A percentile compares a stretch with the other conserved stretches of the same genome.
phyloP scores from a whole-genome alignment of 2,329 filamentous ascomycete genomes.

The Paraphoma sp. region DNA sequence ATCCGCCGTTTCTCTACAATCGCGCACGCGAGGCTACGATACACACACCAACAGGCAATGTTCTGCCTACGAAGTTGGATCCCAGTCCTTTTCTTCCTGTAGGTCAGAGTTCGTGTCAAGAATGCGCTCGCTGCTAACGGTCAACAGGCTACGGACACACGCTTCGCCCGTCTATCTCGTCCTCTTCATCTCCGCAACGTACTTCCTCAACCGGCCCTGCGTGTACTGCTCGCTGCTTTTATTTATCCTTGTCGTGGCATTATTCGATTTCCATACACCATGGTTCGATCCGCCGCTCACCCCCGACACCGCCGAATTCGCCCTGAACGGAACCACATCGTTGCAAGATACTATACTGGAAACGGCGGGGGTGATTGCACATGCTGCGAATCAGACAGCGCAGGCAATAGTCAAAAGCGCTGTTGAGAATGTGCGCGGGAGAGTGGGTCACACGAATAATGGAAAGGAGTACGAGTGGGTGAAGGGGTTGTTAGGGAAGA shows the following conservation, averaged over 20 bases:
- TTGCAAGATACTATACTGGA: constrained; percentile 22
- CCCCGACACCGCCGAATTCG: constrained; percentile 36
- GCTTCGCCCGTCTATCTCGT: constrained; percentile 58
- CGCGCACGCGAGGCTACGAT: constrained; percentile 16
- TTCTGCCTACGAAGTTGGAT: constrained; percentile 70
- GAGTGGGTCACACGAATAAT: constrained; percentile 66
- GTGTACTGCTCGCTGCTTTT: constrained; percentile 98
- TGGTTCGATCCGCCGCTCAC: constrained; percentile 84
- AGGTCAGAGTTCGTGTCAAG: constrained; percentile 9
- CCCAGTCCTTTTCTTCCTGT: constrained; percentile 61
- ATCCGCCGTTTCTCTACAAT: not conserved
- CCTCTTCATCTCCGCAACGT: constrained; percentile 79
- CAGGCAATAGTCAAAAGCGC: constrained; percentile 37
- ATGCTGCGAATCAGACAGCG: constrained; percentile 65
- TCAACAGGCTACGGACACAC: constrained; percentile 48
- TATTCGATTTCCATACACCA: constrained; percentile 90
- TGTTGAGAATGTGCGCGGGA: constrained; percentile 35
- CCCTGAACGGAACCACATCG: constrained; percentile 46
- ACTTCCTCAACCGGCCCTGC: constrained; percentile 95
- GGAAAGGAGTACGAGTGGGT: constrained; percentile 76
- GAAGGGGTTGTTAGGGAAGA: constrained; percentile 77
- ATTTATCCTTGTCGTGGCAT: constrained; percentile 91
- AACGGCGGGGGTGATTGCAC: constrained; percentile 71
- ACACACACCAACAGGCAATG: constrained; percentile 51
- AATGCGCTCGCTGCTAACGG: constrained; percentile 11